Evolutionary conservation across 2,329 filamentous ascomycete genomes (phyloP), one percentile per base, ranked within the genome.

Genomic region (Fusarium oxysporum): DNA sequence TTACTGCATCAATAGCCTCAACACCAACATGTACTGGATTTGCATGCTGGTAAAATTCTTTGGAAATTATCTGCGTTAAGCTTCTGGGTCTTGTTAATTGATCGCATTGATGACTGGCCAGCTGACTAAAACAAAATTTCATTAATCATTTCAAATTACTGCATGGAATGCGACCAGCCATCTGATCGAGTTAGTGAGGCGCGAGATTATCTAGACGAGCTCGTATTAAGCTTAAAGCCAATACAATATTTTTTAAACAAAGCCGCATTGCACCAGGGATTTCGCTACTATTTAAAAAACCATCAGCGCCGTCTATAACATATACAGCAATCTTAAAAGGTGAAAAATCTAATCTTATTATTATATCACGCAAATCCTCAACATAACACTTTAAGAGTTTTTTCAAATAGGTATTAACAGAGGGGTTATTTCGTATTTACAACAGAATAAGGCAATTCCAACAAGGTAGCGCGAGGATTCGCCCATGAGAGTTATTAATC

Each of bases 401-500:
- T 37, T 17, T 8, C 8, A 11, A 41, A 6, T 8, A 14, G 2
- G 21, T 13, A n/a, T 8, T 23, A n/a, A n/a, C 12, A 41, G 21
- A 14, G 11, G 13, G 8, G 13, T 41, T 3, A 25, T 25, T 8
- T 44, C 3, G 2, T 44, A 19, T 25, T 25, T 19, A 44, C 3
- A 25, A 19, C 6, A 5, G 9, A 30, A 10, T 6, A 13, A 47
- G 12, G 25, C 23, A 30, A 14, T 47, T 30, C 11, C 8, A 47
- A 21, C 14, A 4, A 47, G 5, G 19, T 14, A 21, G 19, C 23
- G 23, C 23, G 23, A 25, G 23, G 12, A 47, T 30, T 30, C 8
- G 12, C 3, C 1, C 6, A 9, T 16, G 3, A 14, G 12, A 30
- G 44, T 16, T 21, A 10, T 30, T 3, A 3, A 45, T 6, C 1